Base-by-base conservation (phyloP, 176 grass and related monocot species). In the Phragmites australis region DNA sequence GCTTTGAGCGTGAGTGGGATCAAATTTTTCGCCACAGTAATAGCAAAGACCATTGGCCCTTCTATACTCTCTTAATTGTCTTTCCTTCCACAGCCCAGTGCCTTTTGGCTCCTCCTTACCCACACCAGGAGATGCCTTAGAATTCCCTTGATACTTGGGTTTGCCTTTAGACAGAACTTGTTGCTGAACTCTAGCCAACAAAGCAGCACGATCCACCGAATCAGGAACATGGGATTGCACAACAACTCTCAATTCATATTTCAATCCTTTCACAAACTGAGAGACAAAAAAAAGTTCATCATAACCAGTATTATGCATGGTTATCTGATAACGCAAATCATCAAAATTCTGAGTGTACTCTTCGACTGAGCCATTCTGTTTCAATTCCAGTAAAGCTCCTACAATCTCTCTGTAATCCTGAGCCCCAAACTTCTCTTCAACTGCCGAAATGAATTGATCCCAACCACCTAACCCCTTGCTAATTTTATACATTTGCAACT, bases 391-490 rank as follows among this genome's bases (percentile, higher is more conserved):
- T 1, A 66, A 0, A 0, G 30, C 45, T 1, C 8, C 11, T 0
- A 31, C 0, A 1, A 6, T 0, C 0, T 30, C 0, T 0, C 6
- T 2, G 9, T 48, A 71, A 0, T 54, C 48, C 39, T 74, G 10
- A 0, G 18, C 31, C 0, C 49, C 70, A 39, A 74, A 74, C 0
- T 74, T 74, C 0, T 1, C 1, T 0, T 14, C 5, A 0, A 74
- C 31, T 0, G 31, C 31, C 0, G 2, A 0, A 32, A 40, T 54
- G 0, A 55, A 22, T 0, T 1, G 0, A 0, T 1, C 0, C 68
- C 67, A 70, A 49, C 0, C 1, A 0, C 6, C 13, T 2, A 75
- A 9, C 0, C n/a, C 34, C 9, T 26, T 1, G 2, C 25, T 3
- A 1, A 18, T 1, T 2, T 42, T 57, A 2, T 41, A 25, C 0